Evolutionary conservation across 768 basidiomycete species (phyloP).

Genomic region (Ramaria sp.): DNA sequence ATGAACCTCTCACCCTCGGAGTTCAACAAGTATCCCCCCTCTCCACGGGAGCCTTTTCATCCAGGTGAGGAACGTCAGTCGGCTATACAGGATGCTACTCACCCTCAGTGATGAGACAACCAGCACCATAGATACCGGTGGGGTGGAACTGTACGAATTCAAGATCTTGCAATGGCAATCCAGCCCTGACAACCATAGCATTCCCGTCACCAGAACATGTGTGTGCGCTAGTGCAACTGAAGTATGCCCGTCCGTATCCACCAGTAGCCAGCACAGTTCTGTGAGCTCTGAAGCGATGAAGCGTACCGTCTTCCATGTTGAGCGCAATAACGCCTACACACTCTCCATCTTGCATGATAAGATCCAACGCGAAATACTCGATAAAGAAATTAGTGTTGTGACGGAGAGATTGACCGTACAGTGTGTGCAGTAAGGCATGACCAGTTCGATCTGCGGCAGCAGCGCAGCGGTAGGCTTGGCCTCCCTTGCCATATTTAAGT

Average conservation of each 20-base stretch:
- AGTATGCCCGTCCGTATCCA: constrained; percentile 96
- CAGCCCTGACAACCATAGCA: constrained; percentile 95
- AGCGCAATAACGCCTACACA: constrained; percentile 98
- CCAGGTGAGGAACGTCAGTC: neutral
- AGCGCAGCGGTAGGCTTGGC: constrained; percentile 97
- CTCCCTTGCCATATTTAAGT: constrained; percentile 92
- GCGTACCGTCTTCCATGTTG: constrained; percentile 99
- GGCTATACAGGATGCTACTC: constrained; percentile 10
- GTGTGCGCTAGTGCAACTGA: constrained; percentile 97
- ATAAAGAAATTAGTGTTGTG: constrained; percentile 99
- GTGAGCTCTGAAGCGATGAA: constrained; percentile 96
- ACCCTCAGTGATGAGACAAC: constrained; percentile 98
- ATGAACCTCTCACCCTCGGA: constrained; percentile 99
- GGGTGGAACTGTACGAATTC: constrained; percentile 99
- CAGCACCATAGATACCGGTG: constrained; percentile 98
- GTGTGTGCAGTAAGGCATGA: constrained; percentile 95
- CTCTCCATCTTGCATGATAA: constrained; percentile 98
- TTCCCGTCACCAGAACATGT: constrained; percentile 99
- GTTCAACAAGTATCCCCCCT: constrained; percentile 97
- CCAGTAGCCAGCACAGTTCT: constrained; percentile 98
- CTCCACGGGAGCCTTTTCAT: constrained; percentile 82
- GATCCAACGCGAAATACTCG: constrained; percentile 98
- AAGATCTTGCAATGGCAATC: constrained; percentile 89
- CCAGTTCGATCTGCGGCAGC: constrained; percentile 98
- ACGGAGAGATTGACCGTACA: constrained; percentile 96